Evolutionary conservation across 2,329 filamentous ascomycete species (phyloP).

Genomic region (Raffaelea ambrosiae): DNA sequence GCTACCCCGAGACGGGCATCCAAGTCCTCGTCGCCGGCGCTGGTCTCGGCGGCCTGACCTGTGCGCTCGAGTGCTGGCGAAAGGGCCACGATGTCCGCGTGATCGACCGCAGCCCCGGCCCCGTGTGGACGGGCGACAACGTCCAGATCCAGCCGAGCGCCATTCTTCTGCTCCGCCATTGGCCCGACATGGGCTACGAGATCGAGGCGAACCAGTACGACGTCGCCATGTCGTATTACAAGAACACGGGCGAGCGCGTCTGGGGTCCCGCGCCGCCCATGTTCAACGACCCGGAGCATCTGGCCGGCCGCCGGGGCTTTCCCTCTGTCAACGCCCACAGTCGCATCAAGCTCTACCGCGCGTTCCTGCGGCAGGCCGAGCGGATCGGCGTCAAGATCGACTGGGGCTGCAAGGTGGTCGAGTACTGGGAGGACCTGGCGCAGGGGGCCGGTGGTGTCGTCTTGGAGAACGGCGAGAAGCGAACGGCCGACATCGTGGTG

Average conservation of each 20-base stretch:
- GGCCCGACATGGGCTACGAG: neutral
- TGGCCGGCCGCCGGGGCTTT: neutral
- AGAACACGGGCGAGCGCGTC: neutral
- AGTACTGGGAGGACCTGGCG: neutral
- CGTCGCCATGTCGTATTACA: neutral
- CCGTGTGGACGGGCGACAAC: neutral
- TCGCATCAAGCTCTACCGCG: neutral
- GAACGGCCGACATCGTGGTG: neutral
- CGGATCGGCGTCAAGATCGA: neutral
- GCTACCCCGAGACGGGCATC: neutral
- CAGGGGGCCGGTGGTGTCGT: neutral
- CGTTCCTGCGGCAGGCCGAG: neutral
- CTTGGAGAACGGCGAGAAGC: no score
- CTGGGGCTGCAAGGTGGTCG: neutral
- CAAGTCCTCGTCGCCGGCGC: slow-evolving; percentile 2
- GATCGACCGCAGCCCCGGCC: neutral
- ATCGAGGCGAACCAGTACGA: neutral
- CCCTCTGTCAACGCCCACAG: neutral
- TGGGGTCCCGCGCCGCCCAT: neutral
- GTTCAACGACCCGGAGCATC: neutral
- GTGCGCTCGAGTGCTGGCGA: slow-evolving; percentile 6
- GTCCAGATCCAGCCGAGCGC: neutral
- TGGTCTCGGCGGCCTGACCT: slow-evolving; percentile 7
- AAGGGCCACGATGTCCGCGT: slow-evolving; percentile 12
- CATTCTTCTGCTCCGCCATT: neutral